Percentiles rank a stretch among this genome's conserved stretches.
These are phyloP conservation scores for Zarea fungicola DNA, from an alignment of 2,329 filamentous ascomycete species.

Conservation along the genomic window DNA sequence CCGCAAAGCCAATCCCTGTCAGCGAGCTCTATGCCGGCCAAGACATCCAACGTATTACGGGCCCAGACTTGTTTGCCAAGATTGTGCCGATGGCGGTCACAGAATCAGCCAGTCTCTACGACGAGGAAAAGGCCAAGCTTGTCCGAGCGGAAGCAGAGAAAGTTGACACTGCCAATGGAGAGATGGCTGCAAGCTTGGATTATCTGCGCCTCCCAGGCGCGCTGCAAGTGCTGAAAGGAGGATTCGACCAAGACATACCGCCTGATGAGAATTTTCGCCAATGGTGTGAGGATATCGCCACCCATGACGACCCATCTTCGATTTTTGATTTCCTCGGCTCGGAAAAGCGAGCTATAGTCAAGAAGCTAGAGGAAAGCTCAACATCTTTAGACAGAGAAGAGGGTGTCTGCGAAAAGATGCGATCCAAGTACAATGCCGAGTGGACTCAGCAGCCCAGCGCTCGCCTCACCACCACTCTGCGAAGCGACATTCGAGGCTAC, in stretches of 20 bases:
- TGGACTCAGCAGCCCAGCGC: slow-evolving; percentile 98
- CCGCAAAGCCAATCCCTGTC: slow-evolving; percentile 94
- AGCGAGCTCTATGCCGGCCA: slow-evolving; percentile 95
- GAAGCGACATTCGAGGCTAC: slow-evolving; percentile 83
- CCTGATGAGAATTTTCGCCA: slow-evolving; percentile 87
- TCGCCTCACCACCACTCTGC: slow-evolving; percentile 77
- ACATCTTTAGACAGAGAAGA: slow-evolving; percentile 96
- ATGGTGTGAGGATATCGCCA: slow-evolving; percentile 91
- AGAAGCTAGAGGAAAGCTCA: slow-evolving; percentile 69
- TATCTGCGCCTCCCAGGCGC: slow-evolving; percentile 87
- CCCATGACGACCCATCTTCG: slow-evolving; percentile 70
- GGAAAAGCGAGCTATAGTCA: slow-evolving; percentile 70
- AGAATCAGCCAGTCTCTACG: slow-evolving; percentile 92
- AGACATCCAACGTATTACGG: slow-evolving; percentile 94
- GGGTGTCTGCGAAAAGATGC: slow-evolving; percentile 98
- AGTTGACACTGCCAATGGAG: slow-evolving; percentile 86
- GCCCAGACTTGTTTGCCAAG: slow-evolving; percentile 93
- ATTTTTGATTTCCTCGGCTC: slow-evolving; percentile 75
- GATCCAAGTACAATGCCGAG: slow-evolving; percentile 89
- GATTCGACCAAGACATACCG: slow-evolving; percentile 80
- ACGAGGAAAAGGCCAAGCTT: slow-evolving; percentile 96
- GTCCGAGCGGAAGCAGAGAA: slow-evolving; percentile 90
- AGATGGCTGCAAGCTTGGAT: slow-evolving; percentile 93
- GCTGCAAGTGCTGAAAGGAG: slow-evolving; percentile 85
- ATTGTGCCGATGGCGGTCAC: slow-evolving; percentile 95